Evolutionary conservation across 495 filamentous ascomycete genomes (phyloP).

Genomic region (Neurospora sp.): DNA sequence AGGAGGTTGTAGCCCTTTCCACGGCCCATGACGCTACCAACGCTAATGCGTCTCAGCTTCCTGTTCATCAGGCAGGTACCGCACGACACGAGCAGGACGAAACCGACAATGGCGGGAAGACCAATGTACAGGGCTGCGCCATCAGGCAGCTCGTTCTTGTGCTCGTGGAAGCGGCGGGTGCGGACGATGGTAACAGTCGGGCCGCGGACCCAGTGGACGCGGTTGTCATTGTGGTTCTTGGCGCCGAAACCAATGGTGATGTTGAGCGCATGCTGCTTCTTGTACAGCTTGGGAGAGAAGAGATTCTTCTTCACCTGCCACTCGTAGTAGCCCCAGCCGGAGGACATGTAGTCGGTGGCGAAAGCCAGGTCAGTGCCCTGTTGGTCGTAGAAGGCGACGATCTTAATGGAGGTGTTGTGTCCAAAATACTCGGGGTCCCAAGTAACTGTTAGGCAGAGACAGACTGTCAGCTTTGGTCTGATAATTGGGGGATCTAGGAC

Average conservation of each 20-base stretch:
- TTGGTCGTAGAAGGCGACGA: slow-evolving; percentile 28
- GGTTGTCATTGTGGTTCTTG: slow-evolving; percentile 7
- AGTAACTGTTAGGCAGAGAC: slow-evolving; percentile 21
- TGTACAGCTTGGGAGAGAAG: slow-evolving; percentile 12
- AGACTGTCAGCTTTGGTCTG: background rate
- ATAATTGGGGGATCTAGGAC: background rate
- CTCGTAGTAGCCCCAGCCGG: slow-evolving; percentile 33
- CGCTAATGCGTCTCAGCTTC: slow-evolving; percentile 21
- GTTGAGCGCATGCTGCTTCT: slow-evolving; percentile 23
- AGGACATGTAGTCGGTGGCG: slow-evolving; percentile 18
- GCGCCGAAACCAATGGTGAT: slow-evolving; percentile 31
- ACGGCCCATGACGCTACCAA: slow-evolving; percentile 34
- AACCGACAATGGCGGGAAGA: slow-evolving; percentile 30
- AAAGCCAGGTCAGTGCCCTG: slow-evolving; percentile 26
- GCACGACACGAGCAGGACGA: slow-evolving; percentile 21
- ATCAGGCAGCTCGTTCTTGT: slow-evolving; percentile 11
- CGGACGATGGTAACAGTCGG: slow-evolving; percentile 22
- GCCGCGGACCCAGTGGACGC: slow-evolving; percentile 17
- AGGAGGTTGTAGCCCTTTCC: slow-evolving; percentile 23
- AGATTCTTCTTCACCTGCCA: slow-evolving; percentile 22
- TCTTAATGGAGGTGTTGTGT: slow-evolving; percentile 23
- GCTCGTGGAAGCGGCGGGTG: slow-evolving; percentile 11
- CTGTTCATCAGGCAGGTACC: slow-evolving; percentile 31
- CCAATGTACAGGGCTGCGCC: slow-evolving; percentile 28
- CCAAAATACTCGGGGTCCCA: slow-evolving; percentile 36